Conservation (phyloP, 2,329 filamentous ascomycete species). For the Aspergillus cejpii region DNA sequence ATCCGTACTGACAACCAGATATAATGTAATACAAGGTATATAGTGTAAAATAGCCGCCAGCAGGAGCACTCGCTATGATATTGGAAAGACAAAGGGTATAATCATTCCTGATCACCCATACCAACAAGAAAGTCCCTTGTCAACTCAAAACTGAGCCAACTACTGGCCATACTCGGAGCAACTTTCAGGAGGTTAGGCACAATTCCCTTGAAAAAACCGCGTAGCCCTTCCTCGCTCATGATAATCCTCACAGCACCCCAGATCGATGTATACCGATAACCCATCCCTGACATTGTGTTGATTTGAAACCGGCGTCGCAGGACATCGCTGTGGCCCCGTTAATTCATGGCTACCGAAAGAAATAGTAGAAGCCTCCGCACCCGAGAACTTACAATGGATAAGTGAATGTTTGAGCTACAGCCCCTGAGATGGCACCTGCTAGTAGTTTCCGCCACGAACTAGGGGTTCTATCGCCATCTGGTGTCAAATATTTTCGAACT, state of each 20-base stretch:
- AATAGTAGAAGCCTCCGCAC: background rate
- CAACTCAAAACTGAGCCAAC: conserved; percentile 95
- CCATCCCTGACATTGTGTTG: conserved; percentile 98
- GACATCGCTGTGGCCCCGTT: conserved; percentile 60
- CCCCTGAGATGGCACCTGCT: conserved; percentile 90
- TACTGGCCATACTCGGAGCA: conserved; percentile 95
- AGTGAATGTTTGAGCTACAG: conserved; percentile 93
- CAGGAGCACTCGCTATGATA: background rate
- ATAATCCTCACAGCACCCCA: conserved; percentile 78
- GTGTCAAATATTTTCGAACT: conserved; percentile 74
- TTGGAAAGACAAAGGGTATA: background rate
- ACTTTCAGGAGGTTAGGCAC: conserved; percentile 94
- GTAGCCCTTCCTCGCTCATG: conserved; percentile 70
- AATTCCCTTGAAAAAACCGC: conserved; percentile 91
- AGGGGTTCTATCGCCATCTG: conserved; percentile 80
- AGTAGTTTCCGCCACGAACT: conserved; percentile 70
- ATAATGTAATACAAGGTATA: too few species aligned
- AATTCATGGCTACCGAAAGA: background rate
- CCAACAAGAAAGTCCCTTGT: conserved; percentile 76
- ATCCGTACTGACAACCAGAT: too few species aligned
- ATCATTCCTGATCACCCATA: conserved; percentile 37
- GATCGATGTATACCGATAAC: conserved; percentile 87
- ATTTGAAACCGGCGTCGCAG: conserved; percentile 92
- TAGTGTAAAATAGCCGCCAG: too few species aligned
- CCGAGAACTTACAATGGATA: conserved; percentile 78